Conservation (phyloP, 768 basidiomycete genomes). For the Rhodosporidiobolus odoratus region DNA sequence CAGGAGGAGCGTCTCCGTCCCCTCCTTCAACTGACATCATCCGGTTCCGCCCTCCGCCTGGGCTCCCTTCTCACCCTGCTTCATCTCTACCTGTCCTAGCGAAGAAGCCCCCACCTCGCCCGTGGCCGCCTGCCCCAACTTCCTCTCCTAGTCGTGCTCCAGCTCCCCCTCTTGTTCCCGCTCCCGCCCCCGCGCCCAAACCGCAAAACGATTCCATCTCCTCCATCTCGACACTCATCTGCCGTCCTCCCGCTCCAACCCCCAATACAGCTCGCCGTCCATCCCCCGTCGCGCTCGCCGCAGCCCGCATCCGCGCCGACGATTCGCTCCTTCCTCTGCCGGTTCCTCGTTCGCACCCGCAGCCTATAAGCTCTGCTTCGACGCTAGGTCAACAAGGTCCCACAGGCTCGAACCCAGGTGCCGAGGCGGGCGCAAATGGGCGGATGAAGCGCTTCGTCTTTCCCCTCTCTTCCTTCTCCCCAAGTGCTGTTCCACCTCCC, state of each 20-base stretch:
- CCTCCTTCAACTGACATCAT: too few species aligned
- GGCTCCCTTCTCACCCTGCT: too few species aligned
- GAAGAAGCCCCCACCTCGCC: too few species aligned
- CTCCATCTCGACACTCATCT: background rate
- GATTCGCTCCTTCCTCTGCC: background rate
- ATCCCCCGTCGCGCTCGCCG: conserved; percentile 1
- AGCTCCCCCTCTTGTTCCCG: background rate
- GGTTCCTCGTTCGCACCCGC: background rate
- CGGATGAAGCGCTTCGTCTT: background rate
- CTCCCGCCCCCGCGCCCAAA: background rate
- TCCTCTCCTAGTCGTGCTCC: too few species aligned
- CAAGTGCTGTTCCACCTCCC: too few species aligned
- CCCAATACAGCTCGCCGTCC: background rate
- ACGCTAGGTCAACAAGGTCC: too few species aligned
- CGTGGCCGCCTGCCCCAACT: too few species aligned
- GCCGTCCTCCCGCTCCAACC: background rate
- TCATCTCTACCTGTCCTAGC: too few species aligned
- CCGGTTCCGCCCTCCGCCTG: too few species aligned
- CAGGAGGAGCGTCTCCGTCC: too few species aligned
- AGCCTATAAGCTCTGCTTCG: background rate
- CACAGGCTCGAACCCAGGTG: background rate
- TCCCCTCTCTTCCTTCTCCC: background rate
- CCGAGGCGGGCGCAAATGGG: too few species aligned
- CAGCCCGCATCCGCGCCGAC: background rate
- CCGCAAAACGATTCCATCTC: background rate